Base-by-base conservation (phyloP, 108 stramenopile genomes). In the Cyclotella distinguenda region DNA sequence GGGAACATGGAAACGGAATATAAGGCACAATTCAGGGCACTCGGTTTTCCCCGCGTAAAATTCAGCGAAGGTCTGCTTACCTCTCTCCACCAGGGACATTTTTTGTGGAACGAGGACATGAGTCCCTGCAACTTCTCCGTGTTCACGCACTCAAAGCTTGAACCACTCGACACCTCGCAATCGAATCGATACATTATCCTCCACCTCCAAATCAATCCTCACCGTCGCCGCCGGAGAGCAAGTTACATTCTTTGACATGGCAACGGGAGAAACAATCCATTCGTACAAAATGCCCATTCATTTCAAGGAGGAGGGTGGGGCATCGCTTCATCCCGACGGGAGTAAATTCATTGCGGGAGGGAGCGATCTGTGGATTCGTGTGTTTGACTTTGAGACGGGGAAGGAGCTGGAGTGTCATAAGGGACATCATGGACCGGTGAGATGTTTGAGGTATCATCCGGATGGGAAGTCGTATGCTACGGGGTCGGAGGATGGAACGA, bases 341-440 rank as follows among this genome's bases (percentile, higher is more conserved):
- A 73, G 45, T 9, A 86, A 82, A 49, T 97, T 99, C 74, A 92
- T 99, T 9, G 94, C 95, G 0, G 94, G 94, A 0, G 94, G 94
- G 25, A 64, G 77, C 18, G 98, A 98, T 72, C 75, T 99, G 51
- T 95, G 95, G 95, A 96, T 99, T 19, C 77, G 94, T 18, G 94
- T 95, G 53, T 96, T 93, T 77, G 96, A 97, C 69, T 91, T 70
- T 70, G 76, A 83, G 5, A 93, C 90, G 0, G 97, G 99, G 1
- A 60, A 90, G 60, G 87, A 93, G 72, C 66, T 98, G 57, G 90
- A 92, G 74, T 89, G 86, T 55, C 85, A 92, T 66, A 97, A 97
- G 82, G 98, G 99, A 43, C 99, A 99, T 79, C 97, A 98, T 68
- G 99, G 99, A 2, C 99, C 99, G 34, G 89, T 98, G 59, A 84